Evolutionary conservation across 805 yeast species (phyloP), one percentile per base, ranked within the genome.

Genomic region (Wickerhamomyces sydowiorum): DNA sequence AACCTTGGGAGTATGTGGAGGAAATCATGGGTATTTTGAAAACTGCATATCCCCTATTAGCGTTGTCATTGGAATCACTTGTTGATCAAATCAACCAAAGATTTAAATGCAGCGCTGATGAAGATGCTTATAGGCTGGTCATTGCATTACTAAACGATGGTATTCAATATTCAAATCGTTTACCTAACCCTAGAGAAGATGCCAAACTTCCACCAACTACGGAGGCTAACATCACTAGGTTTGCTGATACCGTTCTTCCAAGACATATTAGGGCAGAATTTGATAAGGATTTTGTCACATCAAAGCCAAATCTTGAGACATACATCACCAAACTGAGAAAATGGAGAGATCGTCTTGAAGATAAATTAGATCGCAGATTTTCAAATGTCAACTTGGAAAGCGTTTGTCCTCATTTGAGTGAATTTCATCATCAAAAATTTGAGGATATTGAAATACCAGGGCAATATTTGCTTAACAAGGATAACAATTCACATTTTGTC

Each of bases 391-490:
- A 89, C 52, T 65, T 93, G 48, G 99, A 93, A 64, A 80, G 89
- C 43, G 72, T 93, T 48, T 89, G 97, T 55, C 96, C 98, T 14
- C 98, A 91, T 53, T 71, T 93, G 61, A 84, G 95, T 59, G 96
- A 90, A 59, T 93, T 95, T 78, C 99, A 93, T 64, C 96, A 93
- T 61, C 98, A 93, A 61, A 91, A 89, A 64, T 93, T 93, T 59
- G 99, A 93, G 61, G 99, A 93, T 38, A 87, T 93, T 44, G 99
- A 93, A 61, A 81, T 93, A 44, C 99, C 99, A 0, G 99, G 99
- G 2, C 99, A 93, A 59, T 93, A 93, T 57, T 67, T 90, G 57
- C 70, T 88, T 66, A 86, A 87, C 60, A 85, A 82, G 59, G 98
- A 91, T 54, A 88, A 75, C 61, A 91, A 87, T 59, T 63, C 77